phyloP scores from a whole-genome alignment of 2,329 filamentous ascomycete genomes.

The Arthrinium phaeospermum region DNA sequence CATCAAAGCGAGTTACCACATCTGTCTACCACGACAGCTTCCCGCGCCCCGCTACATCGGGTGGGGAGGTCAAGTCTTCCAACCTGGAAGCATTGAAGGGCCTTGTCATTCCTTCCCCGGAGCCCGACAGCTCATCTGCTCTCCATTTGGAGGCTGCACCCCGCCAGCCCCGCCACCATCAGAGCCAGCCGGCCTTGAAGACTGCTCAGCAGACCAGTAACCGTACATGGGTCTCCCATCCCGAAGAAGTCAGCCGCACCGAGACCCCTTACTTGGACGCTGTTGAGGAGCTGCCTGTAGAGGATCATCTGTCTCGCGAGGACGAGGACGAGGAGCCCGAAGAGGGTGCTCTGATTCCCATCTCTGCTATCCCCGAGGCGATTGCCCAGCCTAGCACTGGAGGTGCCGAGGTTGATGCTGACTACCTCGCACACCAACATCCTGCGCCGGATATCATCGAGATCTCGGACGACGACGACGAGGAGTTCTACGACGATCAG shows the following conservation, averaged over 20 bases:
- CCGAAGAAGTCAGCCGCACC: conserved; percentile 44
- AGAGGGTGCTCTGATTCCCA: conserved; percentile 22
- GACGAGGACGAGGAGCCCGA: conserved; percentile 18
- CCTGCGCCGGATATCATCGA: conserved; percentile 45
- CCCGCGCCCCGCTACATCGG: conserved; percentile 2
- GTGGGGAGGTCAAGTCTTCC: conserved; percentile 18
- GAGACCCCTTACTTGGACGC: conserved; percentile 52
- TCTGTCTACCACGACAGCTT: conserved; percentile 36
- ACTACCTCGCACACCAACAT: conserved; percentile 17
- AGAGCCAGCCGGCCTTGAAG: conserved; percentile 60
- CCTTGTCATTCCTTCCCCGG: neutral
- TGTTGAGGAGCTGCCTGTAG: conserved; percentile 45
- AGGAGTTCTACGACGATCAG: conserved; percentile 69
- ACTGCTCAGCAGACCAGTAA: conserved; percentile 37
- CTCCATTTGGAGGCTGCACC: neutral
- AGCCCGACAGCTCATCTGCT: conserved; percentile 13
- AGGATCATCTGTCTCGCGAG: conserved; percentile 25
- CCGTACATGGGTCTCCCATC: conserved; percentile 19
- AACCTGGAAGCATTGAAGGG: neutral
- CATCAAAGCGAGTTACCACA: conserved; percentile 26
- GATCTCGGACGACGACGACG: conserved; percentile 70
- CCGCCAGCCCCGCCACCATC: conserved; percentile 50
- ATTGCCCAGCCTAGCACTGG: conserved; percentile 19
- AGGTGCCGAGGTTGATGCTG: conserved; percentile 19
- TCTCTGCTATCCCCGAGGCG: conserved; percentile 24